Evolutionary conservation across 352 stramenopile genomes (phyloP), one percentile per base, ranked within the genome.

Genomic region (Pythium scleroteichum): DNA sequence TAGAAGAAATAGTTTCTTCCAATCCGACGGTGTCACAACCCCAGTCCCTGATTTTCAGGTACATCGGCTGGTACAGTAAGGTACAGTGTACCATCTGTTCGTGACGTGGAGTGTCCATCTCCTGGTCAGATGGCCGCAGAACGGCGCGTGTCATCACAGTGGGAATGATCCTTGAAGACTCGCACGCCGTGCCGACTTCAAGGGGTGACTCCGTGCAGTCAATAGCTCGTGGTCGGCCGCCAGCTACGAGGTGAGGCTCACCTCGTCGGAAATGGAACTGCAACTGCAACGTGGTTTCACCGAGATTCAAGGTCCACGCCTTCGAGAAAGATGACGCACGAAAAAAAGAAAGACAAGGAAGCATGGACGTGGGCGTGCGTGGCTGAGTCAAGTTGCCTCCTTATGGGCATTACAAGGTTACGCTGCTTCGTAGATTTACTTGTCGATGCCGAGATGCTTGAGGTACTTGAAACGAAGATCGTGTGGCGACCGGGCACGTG

Each of bases 381-480:
- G n/a, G n/a, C 22, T 53, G 47, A 53, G 26, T 33, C 45, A 46
- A 46, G 20, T 51, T 51, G n/a, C 7, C n/a, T 51, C 6, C 13
- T 40, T 23, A 53, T 35, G 5, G 29, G 29, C 29, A 35, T 10
- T 10, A 38, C 26, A 53, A n/a, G n/a, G n/a, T 40, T 52, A 26
- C 48, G 6, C n/a, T 61, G n/a, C 26, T 29, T 42, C 29, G 2
- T 60, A 62, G 20, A 14, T 46, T 47, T 84, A 81, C 56, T 79
- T 90, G 62, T 91, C 73, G 40, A 95, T 95, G 42, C 85, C 85
- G 27, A 95, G 72, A 56, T 95, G 85, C 65, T 92, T 92, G 26
- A 95, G 68, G 57, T 95, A 95, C 68, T 95, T 92, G 69, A 95
- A 93, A 19, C 85, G 83, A 51, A 95, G 80, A 49, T 90, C 83